These are phyloP conservation scores for Colletotrichum cordylinicola DNA, from an alignment of 2,329 filamentous ascomycete genomes.

Conservation along the genomic window DNA sequence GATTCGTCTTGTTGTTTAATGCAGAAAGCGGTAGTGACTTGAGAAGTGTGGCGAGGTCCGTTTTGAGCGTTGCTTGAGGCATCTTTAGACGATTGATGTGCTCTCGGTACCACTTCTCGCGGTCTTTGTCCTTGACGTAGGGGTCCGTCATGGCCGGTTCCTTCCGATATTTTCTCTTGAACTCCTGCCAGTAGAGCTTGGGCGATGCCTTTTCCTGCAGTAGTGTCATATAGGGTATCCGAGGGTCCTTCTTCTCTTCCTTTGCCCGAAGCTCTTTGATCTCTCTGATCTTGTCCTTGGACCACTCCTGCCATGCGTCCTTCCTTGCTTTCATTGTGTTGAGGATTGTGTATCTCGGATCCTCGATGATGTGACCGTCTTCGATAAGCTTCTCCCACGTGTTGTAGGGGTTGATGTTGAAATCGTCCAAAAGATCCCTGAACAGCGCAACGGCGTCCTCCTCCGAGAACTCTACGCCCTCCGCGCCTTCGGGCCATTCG, in stretches of 20 bases:
- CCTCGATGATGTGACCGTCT: constrained; percentile 81
- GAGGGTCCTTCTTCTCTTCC: constrained; percentile 82
- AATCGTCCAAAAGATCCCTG: constrained; percentile 85
- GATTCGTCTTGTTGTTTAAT: constrained; percentile 65
- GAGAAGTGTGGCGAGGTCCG: constrained; percentile 71
- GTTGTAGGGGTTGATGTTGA: constrained; percentile 82
- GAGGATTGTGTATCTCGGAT: constrained; percentile 85
- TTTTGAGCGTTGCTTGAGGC: constrained; percentile 69
- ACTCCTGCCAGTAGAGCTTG: constrained; percentile 97
- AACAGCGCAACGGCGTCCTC: constrained; percentile 82
- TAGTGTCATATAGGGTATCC: constrained; percentile 81
- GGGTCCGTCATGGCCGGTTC: constrained; percentile 81
- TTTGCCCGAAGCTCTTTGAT: constrained; percentile 75
- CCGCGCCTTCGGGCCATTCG: constrained; percentile 73
- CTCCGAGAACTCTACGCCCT: constrained; percentile 73
- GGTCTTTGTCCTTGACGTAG: constrained; percentile 74
- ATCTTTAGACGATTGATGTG: constrained; percentile 72
- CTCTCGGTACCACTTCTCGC: constrained; percentile 81
- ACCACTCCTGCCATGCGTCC: constrained; percentile 87
- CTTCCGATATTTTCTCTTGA: constrained; percentile 87
- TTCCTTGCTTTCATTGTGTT: constrained; percentile 81
- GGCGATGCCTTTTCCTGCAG: constrained; percentile 82
- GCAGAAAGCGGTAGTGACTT: constrained; percentile 62
- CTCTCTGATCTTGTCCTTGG: constrained; percentile 74
- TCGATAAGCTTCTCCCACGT: constrained; percentile 92